Evolutionary conservation across 805 yeast species (phyloP).

Genomic region (Wickerhamomyces bisporus): DNA sequence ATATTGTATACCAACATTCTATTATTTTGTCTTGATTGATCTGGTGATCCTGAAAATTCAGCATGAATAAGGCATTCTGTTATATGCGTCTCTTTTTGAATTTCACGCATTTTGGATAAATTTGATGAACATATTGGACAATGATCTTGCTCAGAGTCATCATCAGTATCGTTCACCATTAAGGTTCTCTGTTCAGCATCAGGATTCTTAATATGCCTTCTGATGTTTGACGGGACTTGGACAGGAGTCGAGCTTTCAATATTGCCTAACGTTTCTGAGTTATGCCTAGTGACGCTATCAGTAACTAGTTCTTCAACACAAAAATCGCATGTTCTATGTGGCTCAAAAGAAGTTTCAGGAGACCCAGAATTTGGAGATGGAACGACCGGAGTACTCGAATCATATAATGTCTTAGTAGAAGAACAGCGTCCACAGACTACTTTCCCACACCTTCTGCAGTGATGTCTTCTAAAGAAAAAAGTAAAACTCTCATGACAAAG

Average conservation of each 20-base stretch:
- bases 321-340: slow-evolving; percentile 70
- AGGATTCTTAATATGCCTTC: slow-evolving; percentile 3
- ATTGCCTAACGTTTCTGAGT: background rate
- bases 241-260: slow-evolving; percentile 7
- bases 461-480: slow-evolving; percentile 70
- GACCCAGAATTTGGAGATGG: slow-evolving; percentile 45
- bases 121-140: slow-evolving; percentile 38
- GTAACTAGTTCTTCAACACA: slow-evolving; percentile 57
- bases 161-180: slow-evolving; percentile 11
- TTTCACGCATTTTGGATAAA: slow-evolving; percentile 13
- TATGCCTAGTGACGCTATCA: slow-evolving; percentile 3
- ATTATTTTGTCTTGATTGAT: slow-evolving; percentile 53
- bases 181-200: slow-evolving; percentile 5
- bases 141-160: slow-evolving; percentile 27
- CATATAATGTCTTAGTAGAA: slow-evolving; percentile 42
- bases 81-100: slow-evolving; percentile 58
- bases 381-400: slow-evolving; percentile 55
- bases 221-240: slow-evolving; percentile 10
- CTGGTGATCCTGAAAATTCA: slow-evolving; percentile 60
- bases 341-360: slow-evolving; percentile 43
- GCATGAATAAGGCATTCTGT: slow-evolving; percentile 57
- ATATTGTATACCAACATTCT: slow-evolving; percentile 78
- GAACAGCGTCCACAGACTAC: slow-evolving; percentile 75
- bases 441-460: slow-evolving; percentile 76
- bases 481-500: slow-evolving; percentile 50